Evolutionary conservation across 2,329 filamentous ascomycete genomes (phyloP).

Genomic region (Volutella citrinella): DNA sequence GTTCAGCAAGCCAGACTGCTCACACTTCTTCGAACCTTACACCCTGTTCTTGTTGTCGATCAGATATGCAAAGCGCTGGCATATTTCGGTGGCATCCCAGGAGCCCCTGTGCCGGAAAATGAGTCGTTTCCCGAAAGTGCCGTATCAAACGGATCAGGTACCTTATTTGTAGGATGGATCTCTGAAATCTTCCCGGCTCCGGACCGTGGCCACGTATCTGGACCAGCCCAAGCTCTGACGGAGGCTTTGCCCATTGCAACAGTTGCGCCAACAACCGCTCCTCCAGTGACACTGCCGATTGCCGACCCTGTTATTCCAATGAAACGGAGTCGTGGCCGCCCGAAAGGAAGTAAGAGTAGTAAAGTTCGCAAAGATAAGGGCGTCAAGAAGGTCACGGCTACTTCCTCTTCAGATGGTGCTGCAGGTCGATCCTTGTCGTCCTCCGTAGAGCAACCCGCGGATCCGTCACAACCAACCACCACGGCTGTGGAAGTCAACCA

Average conservation of each 20-base stretch:
- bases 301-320: conserved; percentile 11
- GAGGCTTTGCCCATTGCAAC: too few species aligned
- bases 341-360: conserved; percentile 50
- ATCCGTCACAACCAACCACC: conserved; percentile 3
- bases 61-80: conserved; percentile 60
- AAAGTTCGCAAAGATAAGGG: conserved; percentile 47
- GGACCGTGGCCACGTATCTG: conserved; percentile 20
- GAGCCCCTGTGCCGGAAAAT: conserved; percentile 48
- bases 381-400: conserved; percentile 39
- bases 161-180: conserved; percentile 59
- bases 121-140: conserved; percentile 55
- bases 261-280: too few species aligned
- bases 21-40: conserved; percentile 52
- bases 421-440: conserved; percentile 4
- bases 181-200: conserved; percentile 58
- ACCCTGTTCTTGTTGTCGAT: conserved; percentile 56
- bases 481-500: neutral
- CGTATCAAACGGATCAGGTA: conserved; percentile 54
- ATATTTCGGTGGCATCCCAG: conserved; percentile 62
- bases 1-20: conserved; percentile 58
- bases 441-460: conserved; percentile 1
- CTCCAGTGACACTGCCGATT: too few species aligned
- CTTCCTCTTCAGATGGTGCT: conserved; percentile 4
- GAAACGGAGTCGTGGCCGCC: conserved; percentile 50
- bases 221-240: conserved; percentile 25